phyloP scores from a whole-genome alignment of 2,329 filamentous ascomycete species.

The Monosporascus sp. region DNA sequence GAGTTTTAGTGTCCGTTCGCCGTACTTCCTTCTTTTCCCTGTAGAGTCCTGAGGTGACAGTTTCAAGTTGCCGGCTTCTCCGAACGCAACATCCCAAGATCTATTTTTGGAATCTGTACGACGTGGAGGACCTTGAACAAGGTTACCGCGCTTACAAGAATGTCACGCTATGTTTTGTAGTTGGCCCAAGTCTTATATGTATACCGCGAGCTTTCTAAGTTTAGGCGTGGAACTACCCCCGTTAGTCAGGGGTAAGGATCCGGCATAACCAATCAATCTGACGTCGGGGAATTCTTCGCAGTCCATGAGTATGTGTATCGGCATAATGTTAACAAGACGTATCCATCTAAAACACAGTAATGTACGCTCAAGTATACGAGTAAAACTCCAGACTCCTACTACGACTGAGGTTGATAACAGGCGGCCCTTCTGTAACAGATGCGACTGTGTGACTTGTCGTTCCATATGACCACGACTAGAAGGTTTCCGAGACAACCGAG shows the following conservation, averaged over 20 bases:
- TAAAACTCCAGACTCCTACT: too few relatives aligned
- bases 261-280: background rate
- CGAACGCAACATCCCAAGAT: too few relatives aligned
- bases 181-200: background rate
- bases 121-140: too few relatives aligned
- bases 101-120: too few relatives aligned
- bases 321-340: background rate
- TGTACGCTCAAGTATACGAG: too few relatives aligned
- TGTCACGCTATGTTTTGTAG: too few relatives aligned
- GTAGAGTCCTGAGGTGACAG: too few relatives aligned
- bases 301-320: background rate
- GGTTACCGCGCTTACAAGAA: too few relatives aligned
- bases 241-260: background rate
- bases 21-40: too few relatives aligned
- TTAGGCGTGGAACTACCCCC: background rate
- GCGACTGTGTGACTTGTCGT: background rate
- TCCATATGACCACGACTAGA: background rate
- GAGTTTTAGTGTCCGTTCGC: too few relatives aligned
- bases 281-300: background rate
- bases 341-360: too few relatives aligned
- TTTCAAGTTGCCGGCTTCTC: too few relatives aligned
- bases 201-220: background rate
- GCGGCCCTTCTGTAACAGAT: background rate
- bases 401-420: background rate
- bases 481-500: background rate